phyloP scores from a whole-genome alignment of 2,329 filamentous ascomycete genomes.

The Aureobasidium subglaciale region DNA sequence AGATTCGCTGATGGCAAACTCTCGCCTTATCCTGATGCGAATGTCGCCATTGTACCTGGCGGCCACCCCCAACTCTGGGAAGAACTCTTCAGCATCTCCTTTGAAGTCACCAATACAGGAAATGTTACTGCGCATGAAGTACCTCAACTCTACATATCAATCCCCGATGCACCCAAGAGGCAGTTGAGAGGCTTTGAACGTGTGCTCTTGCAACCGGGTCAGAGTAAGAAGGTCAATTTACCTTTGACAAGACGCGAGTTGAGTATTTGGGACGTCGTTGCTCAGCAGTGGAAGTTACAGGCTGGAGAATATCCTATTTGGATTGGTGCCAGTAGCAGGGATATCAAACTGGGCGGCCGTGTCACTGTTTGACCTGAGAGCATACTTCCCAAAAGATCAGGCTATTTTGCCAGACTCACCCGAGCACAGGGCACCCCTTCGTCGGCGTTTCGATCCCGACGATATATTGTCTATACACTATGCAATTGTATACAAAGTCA shows the following conservation, averaged over 20 bases:
- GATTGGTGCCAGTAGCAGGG: constrained; percentile 32
- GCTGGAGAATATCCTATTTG: constrained; percentile 25
- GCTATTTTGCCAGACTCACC: no score
- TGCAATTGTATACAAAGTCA: no score
- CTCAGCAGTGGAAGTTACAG: constrained; percentile 51
- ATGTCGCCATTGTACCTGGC: constrained; percentile 40
- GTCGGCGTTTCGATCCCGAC: no score
- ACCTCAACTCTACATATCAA: constrained; percentile 44
- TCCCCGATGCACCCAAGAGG: constrained; percentile 23
- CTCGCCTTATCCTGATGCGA: neutral
- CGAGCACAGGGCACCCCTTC: no score
- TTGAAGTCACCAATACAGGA: constrained; percentile 58
- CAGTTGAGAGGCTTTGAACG: constrained; percentile 60
- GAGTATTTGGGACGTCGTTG: constrained; percentile 55
- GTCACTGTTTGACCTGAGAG: constrained; percentile 1
- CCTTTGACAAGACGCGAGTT: constrained; percentile 53
- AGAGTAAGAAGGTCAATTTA: constrained; percentile 44
- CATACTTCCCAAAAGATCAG: no score
- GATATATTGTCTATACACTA: no score
- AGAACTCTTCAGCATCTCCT: constrained; percentile 50
- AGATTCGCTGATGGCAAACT: constrained; percentile 56
- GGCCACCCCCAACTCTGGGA: constrained; percentile 58
- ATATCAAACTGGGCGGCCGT: constrained; percentile 24
- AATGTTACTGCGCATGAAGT: constrained; percentile 44
- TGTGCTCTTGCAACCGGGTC: constrained; percentile 43